phyloP scores from a whole-genome alignment of 345 rosid genomes.

The Fremontodendron californicum region DNA sequence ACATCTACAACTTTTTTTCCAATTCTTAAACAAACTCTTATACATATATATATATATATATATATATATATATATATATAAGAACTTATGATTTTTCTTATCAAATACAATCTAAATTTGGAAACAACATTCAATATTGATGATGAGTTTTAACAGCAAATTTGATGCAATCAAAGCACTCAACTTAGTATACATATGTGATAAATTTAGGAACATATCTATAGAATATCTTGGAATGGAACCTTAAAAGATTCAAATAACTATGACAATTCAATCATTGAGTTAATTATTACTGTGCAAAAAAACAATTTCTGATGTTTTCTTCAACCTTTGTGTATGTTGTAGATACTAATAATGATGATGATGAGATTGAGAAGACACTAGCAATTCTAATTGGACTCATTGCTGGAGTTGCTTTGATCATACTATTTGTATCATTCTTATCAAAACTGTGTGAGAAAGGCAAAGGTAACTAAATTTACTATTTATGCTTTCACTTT shows the following conservation, averaged over 20 bases:
- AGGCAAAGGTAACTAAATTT: slow-evolving; percentile 47
- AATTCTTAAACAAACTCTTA: no score
- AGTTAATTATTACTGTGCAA: neutral
- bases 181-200: neutral
- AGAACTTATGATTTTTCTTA: neutral
- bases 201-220: neutral
- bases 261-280: neutral
- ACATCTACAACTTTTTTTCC: no score
- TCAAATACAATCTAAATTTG: neutral
- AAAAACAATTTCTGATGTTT: neutral
- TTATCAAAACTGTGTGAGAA: slow-evolving; percentile 51
- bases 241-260: slow-evolving; percentile 4
- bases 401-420: slow-evolving; percentile 75
- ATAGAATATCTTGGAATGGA: neutral
- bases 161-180: neutral
- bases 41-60: no score
- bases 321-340: neutral
- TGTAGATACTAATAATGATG: slow-evolving; percentile 35
- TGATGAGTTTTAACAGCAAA: neutral
- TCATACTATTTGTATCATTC: slow-evolving; percentile 69
- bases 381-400: slow-evolving; percentile 83
- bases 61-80: no score
- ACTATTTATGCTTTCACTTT: neutral
- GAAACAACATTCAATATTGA: neutral
- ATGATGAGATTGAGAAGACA: slow-evolving; percentile 85